These are phyloP conservation scores for Aspergillus carlsbadensis DNA, from an alignment of 495 filamentous ascomycete genomes.

Conservation along the genomic window DNA sequence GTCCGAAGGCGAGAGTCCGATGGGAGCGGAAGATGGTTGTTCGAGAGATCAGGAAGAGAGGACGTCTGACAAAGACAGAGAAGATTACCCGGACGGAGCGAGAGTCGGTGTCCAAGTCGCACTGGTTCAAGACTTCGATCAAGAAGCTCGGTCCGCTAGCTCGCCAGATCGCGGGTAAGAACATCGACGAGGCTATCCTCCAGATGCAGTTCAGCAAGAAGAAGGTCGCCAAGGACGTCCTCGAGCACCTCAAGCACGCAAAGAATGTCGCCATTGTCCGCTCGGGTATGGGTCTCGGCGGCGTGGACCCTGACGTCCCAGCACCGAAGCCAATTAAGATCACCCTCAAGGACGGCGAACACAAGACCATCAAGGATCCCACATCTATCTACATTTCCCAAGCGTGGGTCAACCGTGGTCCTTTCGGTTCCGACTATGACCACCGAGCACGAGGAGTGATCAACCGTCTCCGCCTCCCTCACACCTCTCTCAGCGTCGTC, in stretches of 20 bases:
- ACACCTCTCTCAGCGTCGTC: slow-evolving; percentile 74
- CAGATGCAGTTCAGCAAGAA: slow-evolving; percentile 97
- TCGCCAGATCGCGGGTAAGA: slow-evolving; percentile 86
- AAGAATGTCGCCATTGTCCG: slow-evolving; percentile 73
- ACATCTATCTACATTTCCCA: slow-evolving; percentile 81
- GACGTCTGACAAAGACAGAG: slow-evolving; percentile 61
- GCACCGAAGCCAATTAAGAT: slow-evolving; percentile 39
- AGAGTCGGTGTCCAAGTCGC: slow-evolving; percentile 58
- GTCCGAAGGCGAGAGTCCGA: slow-evolving; percentile 60
- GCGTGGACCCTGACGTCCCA: slow-evolving; percentile 24
- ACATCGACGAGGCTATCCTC: slow-evolving; percentile 83
- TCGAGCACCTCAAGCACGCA: slow-evolving; percentile 72
- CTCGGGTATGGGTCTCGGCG: slow-evolving; percentile 82
- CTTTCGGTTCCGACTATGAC: slow-evolving; percentile 52
- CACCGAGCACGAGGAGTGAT: slow-evolving; percentile 69
- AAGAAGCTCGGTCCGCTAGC: slow-evolving; percentile 88
- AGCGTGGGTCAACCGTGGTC: slow-evolving; percentile 85
- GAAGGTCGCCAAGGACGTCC: slow-evolving; percentile 80
- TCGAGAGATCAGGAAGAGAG: slow-evolving; percentile 62
- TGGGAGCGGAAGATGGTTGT: slow-evolving; percentile 84
- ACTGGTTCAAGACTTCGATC: slow-evolving; percentile 70
- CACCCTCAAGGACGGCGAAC: slow-evolving; percentile 43
- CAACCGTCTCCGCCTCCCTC: slow-evolving; percentile 60
- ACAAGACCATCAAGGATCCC: slow-evolving; percentile 63
- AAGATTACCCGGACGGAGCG: slow-evolving; percentile 73